These are phyloP conservation scores for Rutidosis leptorrhynchoides DNA, from an alignment of 129 eudicot genomes.

Conservation along the genomic window DNA sequence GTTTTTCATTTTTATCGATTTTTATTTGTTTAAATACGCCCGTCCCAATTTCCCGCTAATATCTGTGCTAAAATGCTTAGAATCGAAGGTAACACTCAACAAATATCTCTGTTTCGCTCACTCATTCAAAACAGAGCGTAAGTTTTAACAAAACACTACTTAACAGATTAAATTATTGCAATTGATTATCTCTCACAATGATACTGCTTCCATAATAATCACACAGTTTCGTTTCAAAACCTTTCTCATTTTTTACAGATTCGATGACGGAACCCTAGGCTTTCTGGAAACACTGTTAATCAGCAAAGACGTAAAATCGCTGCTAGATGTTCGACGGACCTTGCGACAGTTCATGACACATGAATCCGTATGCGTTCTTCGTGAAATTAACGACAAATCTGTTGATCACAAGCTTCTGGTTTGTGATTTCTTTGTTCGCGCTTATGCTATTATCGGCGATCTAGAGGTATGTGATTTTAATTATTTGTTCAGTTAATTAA, in stretches of 20 bases:
- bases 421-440: conserved; percentile 62
- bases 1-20: too few species aligned
- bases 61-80: conserved; percentile 20
- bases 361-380: conserved; percentile 52
- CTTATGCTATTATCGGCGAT: conserved; percentile 60
- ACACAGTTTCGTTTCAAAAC: not conserved
- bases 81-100: conserved; percentile 26
- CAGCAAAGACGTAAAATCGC: conserved; percentile 50
- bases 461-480: conserved; percentile 40
- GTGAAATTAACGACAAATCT: conserved; percentile 41
- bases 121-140: conserved; percentile 55
- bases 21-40: too few species aligned
- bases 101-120: conserved; percentile 60
- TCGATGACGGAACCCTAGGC: conserved; percentile 53
- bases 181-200: not conserved
- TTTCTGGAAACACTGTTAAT: conserved; percentile 53
- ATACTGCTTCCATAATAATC: not conserved
- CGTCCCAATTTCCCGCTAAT: too few species aligned
- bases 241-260: conserved; percentile 36
- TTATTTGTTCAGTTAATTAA: not conserved
- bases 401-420: conserved; percentile 61
- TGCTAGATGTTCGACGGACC: conserved; percentile 34
- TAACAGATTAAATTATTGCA: not conserved
- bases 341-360: conserved; percentile 55
- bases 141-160: not conserved